phyloP scores from a whole-genome alignment of 2,329 filamentous ascomycete species.

The Colletotrichum gloeosporioides region DNA sequence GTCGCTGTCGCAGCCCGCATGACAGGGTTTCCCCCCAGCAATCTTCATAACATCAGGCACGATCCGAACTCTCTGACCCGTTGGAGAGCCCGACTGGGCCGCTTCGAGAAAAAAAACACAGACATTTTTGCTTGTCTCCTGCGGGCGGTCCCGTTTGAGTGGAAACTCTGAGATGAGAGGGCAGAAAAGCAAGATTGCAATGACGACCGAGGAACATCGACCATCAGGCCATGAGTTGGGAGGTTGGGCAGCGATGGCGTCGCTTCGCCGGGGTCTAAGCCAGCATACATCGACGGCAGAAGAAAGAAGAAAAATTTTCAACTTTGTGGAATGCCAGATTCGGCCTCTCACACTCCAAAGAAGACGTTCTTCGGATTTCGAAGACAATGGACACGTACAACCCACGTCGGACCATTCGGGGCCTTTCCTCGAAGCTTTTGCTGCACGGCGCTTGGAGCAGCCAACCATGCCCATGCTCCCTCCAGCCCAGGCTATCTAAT shows the following conservation, averaged over 20 bases:
- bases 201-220: not conserved
- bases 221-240: conserved; percentile 11
- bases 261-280: conserved; percentile 5
- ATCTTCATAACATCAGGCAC: conserved; percentile 1
- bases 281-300: not conserved
- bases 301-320: not conserved
- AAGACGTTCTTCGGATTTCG: not conserved
- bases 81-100: not conserved
- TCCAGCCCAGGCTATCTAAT: not conserved
- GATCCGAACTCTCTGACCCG: conserved; percentile 13
- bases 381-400: not conserved
- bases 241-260: conserved; percentile 15
- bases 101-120: not conserved
- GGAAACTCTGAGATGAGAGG: not conserved
- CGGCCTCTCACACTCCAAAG: not conserved
- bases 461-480: conserved; percentile 9
- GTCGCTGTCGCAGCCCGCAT: not conserved
- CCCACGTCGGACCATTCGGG: not conserved
- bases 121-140: not conserved
- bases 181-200: conserved; percentile 5
- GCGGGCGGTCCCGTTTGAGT: conserved; percentile 7
- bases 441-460: conserved; percentile 14
- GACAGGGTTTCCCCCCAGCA: conserved; percentile 2
- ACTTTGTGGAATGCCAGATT: not conserved
- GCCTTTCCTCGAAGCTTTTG: not conserved